These are phyloP conservation scores for Melampsora americana DNA, from an alignment of 1,284 basidiomycete genomes.

Conservation along the genomic window DNA sequence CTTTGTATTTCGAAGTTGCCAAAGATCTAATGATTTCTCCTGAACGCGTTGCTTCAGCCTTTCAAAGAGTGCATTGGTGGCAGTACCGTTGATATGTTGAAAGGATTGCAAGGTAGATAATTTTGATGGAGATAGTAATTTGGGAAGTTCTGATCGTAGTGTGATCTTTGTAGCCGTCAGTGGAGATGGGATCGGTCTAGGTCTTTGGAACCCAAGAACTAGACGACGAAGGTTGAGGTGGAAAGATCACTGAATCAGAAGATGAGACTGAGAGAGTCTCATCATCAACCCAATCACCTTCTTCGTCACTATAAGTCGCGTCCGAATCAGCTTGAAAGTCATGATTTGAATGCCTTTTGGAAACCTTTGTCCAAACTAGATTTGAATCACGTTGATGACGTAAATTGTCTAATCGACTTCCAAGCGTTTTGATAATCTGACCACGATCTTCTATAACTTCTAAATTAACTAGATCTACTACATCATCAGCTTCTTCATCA, in stretches of 20 bases:
- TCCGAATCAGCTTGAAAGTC: background rate
- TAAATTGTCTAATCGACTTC: background rate
- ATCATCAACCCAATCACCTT: background rate
- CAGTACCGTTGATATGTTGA: background rate
- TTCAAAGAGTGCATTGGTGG: constrained; percentile 20
- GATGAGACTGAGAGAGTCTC: background rate
- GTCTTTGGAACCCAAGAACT: no score
- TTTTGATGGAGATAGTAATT: background rate
- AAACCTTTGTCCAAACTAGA: no score
- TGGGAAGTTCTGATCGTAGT: background rate
- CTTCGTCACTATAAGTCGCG: background rate
- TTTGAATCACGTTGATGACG: no score
- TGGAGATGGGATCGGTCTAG: no score
- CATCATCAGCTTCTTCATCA: constrained; percentile 23
- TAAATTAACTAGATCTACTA: constrained; percentile 7
- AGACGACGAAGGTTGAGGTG: background rate
- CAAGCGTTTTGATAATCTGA: background rate
- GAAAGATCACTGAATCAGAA: no score
- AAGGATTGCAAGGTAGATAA: background rate
- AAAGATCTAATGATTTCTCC: background rate
- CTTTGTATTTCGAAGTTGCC: background rate
- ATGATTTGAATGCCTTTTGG: no score
- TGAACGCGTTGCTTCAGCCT: constrained; percentile 20
- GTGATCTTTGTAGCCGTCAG: background rate
- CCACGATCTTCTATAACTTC: constrained; percentile 19